Percentiles rank a stretch among this genome's conserved stretches.
These are phyloP conservation scores for Hyphopichia burtonii DNA, from an alignment of 1,139 yeast species.

Conservation along the genomic window DNA sequence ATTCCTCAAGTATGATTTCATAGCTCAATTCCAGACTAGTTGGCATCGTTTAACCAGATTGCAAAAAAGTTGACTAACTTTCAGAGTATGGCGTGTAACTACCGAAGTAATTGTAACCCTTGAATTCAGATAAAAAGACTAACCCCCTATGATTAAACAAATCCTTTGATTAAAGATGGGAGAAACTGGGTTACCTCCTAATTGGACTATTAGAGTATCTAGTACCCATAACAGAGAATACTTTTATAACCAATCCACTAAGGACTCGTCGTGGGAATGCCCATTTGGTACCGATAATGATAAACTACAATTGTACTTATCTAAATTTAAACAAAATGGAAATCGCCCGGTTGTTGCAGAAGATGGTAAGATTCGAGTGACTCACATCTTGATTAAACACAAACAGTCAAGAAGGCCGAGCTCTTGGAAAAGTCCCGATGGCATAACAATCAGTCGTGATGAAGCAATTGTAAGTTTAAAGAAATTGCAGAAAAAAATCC, in stretches of 20 bases:
- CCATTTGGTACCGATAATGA: conserved; percentile 79
- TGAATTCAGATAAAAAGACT: too few relatives aligned
- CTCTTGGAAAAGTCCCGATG: conserved; percentile 79
- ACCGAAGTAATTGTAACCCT: too few relatives aligned
- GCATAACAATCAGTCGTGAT: conserved; percentile 73
- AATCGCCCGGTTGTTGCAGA: conserved; percentile 59
- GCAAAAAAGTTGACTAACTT: too few relatives aligned
- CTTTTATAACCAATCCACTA: conserved; percentile 66
- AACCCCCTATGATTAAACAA: too few relatives aligned
- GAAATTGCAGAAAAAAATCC: conserved; percentile 58
- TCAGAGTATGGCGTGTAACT: too few relatives aligned
- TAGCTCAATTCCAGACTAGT: too few relatives aligned
- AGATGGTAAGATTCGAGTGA: conserved; percentile 44
- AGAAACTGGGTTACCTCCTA: conserved; percentile 75
- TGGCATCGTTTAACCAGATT: too few relatives aligned
- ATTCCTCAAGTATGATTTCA: too few relatives aligned
- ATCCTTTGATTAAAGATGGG: conserved; percentile 11
- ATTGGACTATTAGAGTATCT: conserved; percentile 82
- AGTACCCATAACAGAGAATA: conserved; percentile 83
- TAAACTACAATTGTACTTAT: conserved; percentile 56
- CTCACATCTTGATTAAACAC: conserved; percentile 82
- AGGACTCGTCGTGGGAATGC: conserved; percentile 86
- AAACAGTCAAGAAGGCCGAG: conserved; percentile 82
- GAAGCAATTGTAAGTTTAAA: conserved; percentile 72
- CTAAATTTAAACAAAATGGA: conserved; percentile 46